phyloP scores from a whole-genome alignment of 805 yeast genomes.

The Pichia sporocuriosa region DNA sequence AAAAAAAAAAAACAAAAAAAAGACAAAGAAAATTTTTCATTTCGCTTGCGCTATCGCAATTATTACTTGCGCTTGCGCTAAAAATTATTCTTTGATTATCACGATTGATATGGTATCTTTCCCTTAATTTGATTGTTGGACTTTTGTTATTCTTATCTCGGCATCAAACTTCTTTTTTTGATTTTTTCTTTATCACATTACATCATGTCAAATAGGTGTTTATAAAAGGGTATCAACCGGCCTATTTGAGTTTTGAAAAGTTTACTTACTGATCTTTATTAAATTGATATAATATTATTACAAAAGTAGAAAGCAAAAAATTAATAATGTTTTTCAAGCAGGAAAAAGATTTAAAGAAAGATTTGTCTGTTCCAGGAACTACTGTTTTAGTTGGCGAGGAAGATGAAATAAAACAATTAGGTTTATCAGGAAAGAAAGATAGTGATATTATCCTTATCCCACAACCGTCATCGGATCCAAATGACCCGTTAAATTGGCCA shows the following conservation, averaged over 20 bases:
- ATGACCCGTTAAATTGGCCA: slow-evolving; percentile 48
- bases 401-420: not conserved
- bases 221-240: too few species aligned
- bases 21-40: too few species aligned
- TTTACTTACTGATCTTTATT: not conserved
- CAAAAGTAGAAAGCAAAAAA: too few species aligned
- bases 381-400: slow-evolving; percentile 2
- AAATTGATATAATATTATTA: not conserved
- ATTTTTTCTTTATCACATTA: too few species aligned
- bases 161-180: too few species aligned
- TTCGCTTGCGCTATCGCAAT: not conserved
- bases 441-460: slow-evolving; percentile 36
- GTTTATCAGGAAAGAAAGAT: not conserved
- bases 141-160: too few species aligned
- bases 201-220: too few species aligned
- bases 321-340: not conserved
- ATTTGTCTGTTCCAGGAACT: slow-evolving; percentile 1
- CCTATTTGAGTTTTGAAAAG: too few species aligned
- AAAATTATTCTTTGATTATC: not conserved
- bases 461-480: slow-evolving; percentile 42
- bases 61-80: too few species aligned
- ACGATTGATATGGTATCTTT: too few species aligned
- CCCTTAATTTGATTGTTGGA: too few species aligned
- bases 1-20: too few species aligned
- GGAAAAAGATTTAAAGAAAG: not conserved